Evolutionary conservation across 2,329 filamentous ascomycete species (phyloP).

Genomic region (Xylaria sp.): DNA sequence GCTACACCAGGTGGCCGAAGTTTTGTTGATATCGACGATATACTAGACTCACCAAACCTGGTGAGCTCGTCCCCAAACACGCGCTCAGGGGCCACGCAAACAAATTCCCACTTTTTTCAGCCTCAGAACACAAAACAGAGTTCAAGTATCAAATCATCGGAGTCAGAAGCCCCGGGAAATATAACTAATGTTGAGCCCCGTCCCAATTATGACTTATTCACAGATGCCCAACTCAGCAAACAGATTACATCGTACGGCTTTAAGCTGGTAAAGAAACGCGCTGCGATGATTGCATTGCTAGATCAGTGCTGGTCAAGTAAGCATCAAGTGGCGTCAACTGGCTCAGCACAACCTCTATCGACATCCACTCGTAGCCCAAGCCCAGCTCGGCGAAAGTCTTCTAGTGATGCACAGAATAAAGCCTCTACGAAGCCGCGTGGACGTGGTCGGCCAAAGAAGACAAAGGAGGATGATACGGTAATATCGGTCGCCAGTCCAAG

Average conservation of each 20-base stretch:
- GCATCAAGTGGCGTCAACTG: slow-evolving; percentile 44
- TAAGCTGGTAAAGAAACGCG: slow-evolving; percentile 74
- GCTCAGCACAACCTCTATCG: slow-evolving; percentile 35
- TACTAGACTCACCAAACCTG: slow-evolving; percentile 41
- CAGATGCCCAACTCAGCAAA: slow-evolving; percentile 69
- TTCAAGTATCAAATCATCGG: not conserved
- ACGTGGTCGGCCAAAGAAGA: slow-evolving; percentile 34
- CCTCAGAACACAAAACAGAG: slow-evolving; percentile 25
- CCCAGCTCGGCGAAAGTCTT: slow-evolving; percentile 31
- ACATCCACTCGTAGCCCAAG: slow-evolving; percentile 37
- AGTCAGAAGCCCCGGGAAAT: not conserved
- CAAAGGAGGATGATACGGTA: slow-evolving; percentile 8
- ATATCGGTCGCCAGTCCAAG: slow-evolving; percentile 1
- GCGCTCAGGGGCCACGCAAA: slow-evolving; percentile 4
- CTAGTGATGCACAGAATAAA: slow-evolving; percentile 19
- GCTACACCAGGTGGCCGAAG: slow-evolving; percentile 22
- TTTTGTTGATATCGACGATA: slow-evolving; percentile 48
- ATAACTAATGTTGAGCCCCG: slow-evolving; percentile 34
- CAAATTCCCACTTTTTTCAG: slow-evolving; percentile 37
- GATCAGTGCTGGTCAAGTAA: slow-evolving; percentile 77
- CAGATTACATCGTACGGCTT: slow-evolving; percentile 75
- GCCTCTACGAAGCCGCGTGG: slow-evolving; percentile 24
- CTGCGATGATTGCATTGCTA: slow-evolving; percentile 75
- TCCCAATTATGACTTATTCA: slow-evolving; percentile 70
- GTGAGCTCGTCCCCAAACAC: slow-evolving; percentile 15